phyloP scores from a whole-genome alignment of 352 stramenopile genomes.

The Hyaloperonospora brassicae region DNA sequence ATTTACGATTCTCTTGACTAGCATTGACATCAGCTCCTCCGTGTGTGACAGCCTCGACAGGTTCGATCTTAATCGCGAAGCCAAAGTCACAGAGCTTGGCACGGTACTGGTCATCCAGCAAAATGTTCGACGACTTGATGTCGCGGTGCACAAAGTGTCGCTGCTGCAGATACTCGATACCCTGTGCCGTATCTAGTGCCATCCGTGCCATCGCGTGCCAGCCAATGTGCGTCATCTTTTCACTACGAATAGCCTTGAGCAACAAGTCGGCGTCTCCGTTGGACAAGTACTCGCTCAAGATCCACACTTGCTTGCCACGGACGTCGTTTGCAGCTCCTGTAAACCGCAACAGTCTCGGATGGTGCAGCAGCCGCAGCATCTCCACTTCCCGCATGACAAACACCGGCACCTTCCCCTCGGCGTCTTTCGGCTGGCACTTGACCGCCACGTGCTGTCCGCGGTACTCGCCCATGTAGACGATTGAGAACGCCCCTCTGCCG shows the following conservation, averaged over 20 bases:
- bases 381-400: slow-evolving; percentile 77
- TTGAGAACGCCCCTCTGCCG: slow-evolving; percentile 77
- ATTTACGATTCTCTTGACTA: slow-evolving; percentile 56
- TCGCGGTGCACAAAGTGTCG: slow-evolving; percentile 74
- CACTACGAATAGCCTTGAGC: slow-evolving; percentile 48
- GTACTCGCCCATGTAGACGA: slow-evolving; percentile 73
- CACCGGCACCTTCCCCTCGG: slow-evolving; percentile 50
- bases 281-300: slow-evolving; percentile 73
- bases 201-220: slow-evolving; percentile 60
- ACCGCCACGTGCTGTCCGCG: slow-evolving; percentile 65
- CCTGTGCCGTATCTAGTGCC: slow-evolving; percentile 73
- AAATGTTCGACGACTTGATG: slow-evolving; percentile 86
- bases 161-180: slow-evolving; percentile 94
- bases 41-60: slow-evolving; percentile 19
- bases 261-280: slow-evolving; percentile 70
- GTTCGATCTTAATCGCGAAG: slow-evolving; percentile 69
- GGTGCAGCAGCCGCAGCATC: slow-evolving; percentile 53
- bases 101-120: slow-evolving; percentile 62
- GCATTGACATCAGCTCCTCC: slow-evolving; percentile 22
- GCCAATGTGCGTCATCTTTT: slow-evolving; percentile 37
- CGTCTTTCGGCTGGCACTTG: slow-evolving; percentile 82
- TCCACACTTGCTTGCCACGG: slow-evolving; percentile 70
- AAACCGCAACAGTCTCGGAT: slow-evolving; percentile 72
- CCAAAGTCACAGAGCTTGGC: slow-evolving; percentile 83
- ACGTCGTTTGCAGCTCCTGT: slow-evolving; percentile 62